phyloP scores from a whole-genome alignment of 2,329 filamentous ascomycete species.

The Exserohilum turcica region DNA sequence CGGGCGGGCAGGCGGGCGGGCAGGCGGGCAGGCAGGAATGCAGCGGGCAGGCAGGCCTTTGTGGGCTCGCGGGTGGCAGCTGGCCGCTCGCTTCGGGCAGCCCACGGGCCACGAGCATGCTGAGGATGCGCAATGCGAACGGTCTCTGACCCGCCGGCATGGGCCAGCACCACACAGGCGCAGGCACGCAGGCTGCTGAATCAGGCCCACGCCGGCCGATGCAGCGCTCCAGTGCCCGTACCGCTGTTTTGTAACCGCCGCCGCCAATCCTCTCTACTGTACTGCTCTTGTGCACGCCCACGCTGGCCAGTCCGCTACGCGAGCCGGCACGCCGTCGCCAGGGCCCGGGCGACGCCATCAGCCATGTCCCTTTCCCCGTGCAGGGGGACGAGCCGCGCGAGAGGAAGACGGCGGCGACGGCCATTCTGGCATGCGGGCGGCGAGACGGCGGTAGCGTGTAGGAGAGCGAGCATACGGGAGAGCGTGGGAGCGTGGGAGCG shows the following conservation, averaged over 20 bases:
- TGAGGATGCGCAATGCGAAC: conserved; percentile 25
- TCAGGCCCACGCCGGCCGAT: too few relatives aligned
- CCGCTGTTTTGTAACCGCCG: background rate
- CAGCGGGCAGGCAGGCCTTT: conserved; percentile 1
- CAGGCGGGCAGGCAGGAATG: too few relatives aligned
- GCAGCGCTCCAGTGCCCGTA: too few relatives aligned
- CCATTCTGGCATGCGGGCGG: too few relatives aligned
- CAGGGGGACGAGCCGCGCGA: conserved; percentile 29
- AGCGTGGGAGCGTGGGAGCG: too few relatives aligned
- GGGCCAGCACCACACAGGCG: conserved; percentile 2
- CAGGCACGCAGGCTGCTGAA: conserved; percentile 8
- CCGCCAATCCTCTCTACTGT: conserved; percentile 32
- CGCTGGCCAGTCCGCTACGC: conserved; percentile 1
- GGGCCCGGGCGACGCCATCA: conserved; percentile 19
- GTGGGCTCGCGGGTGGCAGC: conserved; percentile 4
- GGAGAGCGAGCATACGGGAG: too few relatives aligned
- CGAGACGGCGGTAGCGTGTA: too few relatives aligned
- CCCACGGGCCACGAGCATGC: conserved; percentile 11
- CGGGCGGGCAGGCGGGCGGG: too few relatives aligned
- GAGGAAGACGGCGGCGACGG: too few relatives aligned
- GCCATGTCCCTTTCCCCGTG: conserved; percentile 2
- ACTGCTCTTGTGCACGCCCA: conserved; percentile 13
- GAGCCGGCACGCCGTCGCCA: conserved; percentile 22
- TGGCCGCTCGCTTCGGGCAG: conserved; percentile 6
- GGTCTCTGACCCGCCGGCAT: conserved; percentile 23